Percentiles rank a stretch among this genome's conserved stretches.
Evolutionary conservation across 1,284 basidiomycete species (phyloP).

Genomic region (Heterobasidion parviporum): DNA sequence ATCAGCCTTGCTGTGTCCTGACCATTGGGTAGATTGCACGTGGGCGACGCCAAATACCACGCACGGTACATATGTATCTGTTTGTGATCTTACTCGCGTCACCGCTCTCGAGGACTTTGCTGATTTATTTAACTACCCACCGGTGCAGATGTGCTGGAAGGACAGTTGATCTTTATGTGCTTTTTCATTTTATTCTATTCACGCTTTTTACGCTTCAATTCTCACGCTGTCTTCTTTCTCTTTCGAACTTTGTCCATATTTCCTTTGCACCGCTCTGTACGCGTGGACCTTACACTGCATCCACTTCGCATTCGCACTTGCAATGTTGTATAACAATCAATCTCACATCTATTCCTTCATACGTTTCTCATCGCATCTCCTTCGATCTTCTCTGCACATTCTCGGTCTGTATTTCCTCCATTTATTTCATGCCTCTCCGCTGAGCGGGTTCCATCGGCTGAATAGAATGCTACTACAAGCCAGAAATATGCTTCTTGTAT

Average conservation of each 20-base stretch:
- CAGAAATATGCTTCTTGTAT: not conserved
- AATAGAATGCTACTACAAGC: conserved; percentile 1
- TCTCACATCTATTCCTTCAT: not conserved
- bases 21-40: too few species aligned
- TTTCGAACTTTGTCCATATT: not conserved
- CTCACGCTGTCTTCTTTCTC: not conserved
- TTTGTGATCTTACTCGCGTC: not conserved
- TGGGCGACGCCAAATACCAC: not conserved
- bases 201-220: not conserved
- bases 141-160: not conserved
- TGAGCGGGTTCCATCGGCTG: conserved; percentile 2
- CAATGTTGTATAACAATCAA: conserved; percentile 4
- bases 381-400: conserved; percentile 1
- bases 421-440: conserved; percentile 7
- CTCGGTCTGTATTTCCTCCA: not conserved
- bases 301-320: not conserved
- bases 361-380: not conserved
- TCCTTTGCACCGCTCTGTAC: not conserved
- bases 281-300: not conserved
- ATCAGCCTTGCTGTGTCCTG: not conserved
- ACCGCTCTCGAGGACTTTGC: not conserved
- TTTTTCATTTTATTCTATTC: not conserved
- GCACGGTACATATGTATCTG: not conserved
- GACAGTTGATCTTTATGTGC: conserved; percentile 2
- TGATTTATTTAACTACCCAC: not conserved